These are phyloP conservation scores for Ramaria rubella DNA, from an alignment of 768 basidiomycete species.

Conservation along the genomic window DNA sequence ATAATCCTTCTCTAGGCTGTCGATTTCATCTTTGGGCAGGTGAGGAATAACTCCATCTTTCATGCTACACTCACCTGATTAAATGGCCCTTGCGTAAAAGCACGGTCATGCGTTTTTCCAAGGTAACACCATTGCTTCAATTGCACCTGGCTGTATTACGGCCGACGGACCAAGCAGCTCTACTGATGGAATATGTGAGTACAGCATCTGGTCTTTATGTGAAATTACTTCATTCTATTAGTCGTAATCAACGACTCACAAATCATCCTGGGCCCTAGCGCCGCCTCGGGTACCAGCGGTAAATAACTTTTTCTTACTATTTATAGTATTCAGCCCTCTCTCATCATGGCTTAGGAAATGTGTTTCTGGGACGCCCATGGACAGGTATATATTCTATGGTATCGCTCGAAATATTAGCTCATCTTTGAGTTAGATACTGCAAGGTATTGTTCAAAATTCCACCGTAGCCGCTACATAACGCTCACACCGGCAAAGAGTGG, in stretches of 20 bases:
- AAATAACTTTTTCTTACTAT: not conserved
- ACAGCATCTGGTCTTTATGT: too few species aligned
- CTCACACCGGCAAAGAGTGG: not conserved
- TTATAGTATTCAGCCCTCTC: not conserved
- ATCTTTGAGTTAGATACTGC: not conserved
- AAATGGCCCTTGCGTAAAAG: not conserved
- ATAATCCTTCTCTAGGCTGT: constrained; percentile 33
- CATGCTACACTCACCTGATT: not conserved
- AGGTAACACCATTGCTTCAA: constrained; percentile 41
- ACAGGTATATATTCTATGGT: constrained; percentile 23
- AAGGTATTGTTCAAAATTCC: too few species aligned
- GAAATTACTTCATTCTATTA: too few species aligned
- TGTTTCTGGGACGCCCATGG: constrained; percentile 46
- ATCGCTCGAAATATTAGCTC: not conserved
- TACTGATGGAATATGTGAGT: constrained; percentile 41
- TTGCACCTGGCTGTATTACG: constrained; percentile 39
- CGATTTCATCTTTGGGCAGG: constrained; percentile 47
- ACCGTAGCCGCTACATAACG: too few species aligned
- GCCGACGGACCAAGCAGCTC: constrained; percentile 42
- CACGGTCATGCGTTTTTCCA: constrained; percentile 39
- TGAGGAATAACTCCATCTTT: constrained; percentile 8
- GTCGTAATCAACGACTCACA: constrained; percentile 42
- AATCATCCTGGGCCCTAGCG: constrained; percentile 36
- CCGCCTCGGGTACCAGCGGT: constrained; percentile 31
- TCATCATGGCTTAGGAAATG: constrained; percentile 12